Conservation (phyloP, 2,329 filamentous ascomycete species). For the Pseudogymnoascus sp. region DNA sequence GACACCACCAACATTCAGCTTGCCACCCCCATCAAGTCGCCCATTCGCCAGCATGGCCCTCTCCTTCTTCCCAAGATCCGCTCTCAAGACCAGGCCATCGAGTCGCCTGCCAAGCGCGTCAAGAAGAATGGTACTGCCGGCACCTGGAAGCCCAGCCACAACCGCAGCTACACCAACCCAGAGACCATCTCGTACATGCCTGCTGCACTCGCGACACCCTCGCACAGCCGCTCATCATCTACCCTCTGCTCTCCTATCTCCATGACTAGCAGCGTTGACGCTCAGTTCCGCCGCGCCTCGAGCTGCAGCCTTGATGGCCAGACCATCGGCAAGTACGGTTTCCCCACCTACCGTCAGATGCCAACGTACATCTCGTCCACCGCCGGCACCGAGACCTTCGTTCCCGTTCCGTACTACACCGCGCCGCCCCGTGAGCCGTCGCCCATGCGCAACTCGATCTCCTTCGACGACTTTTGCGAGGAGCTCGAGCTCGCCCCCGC, state of each 20-base stretch:
- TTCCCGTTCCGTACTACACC: constrained; percentile 33
- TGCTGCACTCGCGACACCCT: constrained; percentile 20
- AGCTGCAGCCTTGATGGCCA: constrained; percentile 60
- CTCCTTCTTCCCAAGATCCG: constrained; percentile 79
- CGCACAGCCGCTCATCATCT: constrained; percentile 25
- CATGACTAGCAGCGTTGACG: constrained; percentile 27
- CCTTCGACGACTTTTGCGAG: constrained; percentile 27
- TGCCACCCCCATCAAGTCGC: constrained; percentile 64
- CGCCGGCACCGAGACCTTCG: constrained; percentile 36
- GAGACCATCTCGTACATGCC: constrained; percentile 40
- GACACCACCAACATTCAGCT: constrained; percentile 62
- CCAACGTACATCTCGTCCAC: constrained; percentile 43
- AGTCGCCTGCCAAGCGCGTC: constrained; percentile 50
- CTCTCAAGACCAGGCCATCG: constrained; percentile 71
- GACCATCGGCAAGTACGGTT: constrained; percentile 64
- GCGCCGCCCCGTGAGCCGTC: constrained; percentile 36
- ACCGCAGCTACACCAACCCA: constrained; percentile 55
- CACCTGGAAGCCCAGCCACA: constrained; percentile 41
- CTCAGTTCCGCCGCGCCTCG: constrained; percentile 52
- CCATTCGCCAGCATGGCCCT: constrained; percentile 71
- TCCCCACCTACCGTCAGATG: constrained; percentile 76
- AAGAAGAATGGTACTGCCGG: constrained; percentile 44
- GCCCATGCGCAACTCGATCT: constrained; percentile 31
- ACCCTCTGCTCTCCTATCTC: constrained; percentile 28
- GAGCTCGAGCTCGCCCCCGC: constrained; percentile 23